Percentiles rank a stretch among this genome's conserved stretches.
phyloP scores from a whole-genome alignment of 108 stramenopile genomes.

The Fragilaria crotonensis region DNA sequence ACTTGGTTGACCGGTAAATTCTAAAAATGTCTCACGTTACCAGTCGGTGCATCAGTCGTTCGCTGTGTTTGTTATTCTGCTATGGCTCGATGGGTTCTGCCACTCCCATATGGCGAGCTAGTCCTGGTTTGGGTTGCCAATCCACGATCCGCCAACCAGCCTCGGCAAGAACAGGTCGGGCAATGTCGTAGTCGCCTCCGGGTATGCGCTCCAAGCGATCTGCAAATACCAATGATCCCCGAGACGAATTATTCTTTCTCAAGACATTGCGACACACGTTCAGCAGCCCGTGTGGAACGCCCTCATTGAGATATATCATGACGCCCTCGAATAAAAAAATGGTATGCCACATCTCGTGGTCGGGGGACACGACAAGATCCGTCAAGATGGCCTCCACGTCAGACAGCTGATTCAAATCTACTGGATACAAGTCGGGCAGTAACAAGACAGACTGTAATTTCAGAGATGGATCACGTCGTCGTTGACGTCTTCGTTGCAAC shows the following conservation, averaged over 20 bases:
- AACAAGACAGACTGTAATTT: neutral
- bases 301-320: conserved; percentile 69
- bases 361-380: conserved; percentile 7
- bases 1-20: conserved; percentile 1
- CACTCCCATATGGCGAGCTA: conserved; percentile 65
- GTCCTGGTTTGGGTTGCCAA: conserved; percentile 56
- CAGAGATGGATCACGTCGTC: conserved; percentile 38
- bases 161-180: conserved; percentile 21
- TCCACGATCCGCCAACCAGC: conserved; percentile 56
- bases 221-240: conserved; percentile 43
- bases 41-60: no score
- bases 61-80: no score
- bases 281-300: conserved; percentile 44
- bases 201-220: conserved; percentile 64
- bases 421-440: conserved; percentile 29
- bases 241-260: conserved; percentile 8
- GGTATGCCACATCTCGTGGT: conserved; percentile 30
- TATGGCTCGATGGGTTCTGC: conserved; percentile 23
- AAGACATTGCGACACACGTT: conserved; percentile 29
- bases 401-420: conserved; percentile 54
- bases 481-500: conserved; percentile 35
- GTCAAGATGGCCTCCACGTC: conserved; percentile 28
- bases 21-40: no score
- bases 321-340: conserved; percentile 72
- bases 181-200: conserved; percentile 32